Evolutionary conservation across 2,329 filamentous ascomycete genomes (phyloP), one percentile per base, ranked within the genome.

Genomic region (Aaosphaeria arxii): DNA sequence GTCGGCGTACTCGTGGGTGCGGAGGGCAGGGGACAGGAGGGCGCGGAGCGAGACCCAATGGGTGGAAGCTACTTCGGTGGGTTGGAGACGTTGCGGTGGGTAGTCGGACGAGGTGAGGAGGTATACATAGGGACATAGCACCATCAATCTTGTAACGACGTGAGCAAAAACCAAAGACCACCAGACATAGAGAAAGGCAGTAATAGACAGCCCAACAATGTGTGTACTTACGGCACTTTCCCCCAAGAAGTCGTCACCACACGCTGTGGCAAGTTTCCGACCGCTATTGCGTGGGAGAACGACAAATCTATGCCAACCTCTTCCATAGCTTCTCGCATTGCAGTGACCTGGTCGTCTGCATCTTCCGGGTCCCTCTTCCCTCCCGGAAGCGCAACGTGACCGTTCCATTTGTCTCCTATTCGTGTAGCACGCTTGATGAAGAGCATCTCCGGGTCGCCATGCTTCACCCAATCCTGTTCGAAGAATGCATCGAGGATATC

Each of bases 401-500:
- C 79, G 1, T 83, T 86, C 85, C 85, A 88, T 48, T 84, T 74
- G 64, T 88, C 85, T 6, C 84, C 84, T 46, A 77, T 74, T 35
- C 85, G 74, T 4, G 83, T 77, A 3, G 85, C 81, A 41, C 85
- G 74, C 62, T 88, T 88, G 65, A 88, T 88, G 64, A 88, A 87
- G 4, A 88, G 74, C n/a, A 84, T 73, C 64, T 88, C 85, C 0
- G 85, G 81, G 51, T 85, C 81, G 28, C 84, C 84, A 63, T 85
- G 70, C 54, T 80, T 76, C 5, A 86, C 83, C 85, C 85, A 88
- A 11, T 77, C 64, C 56, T 85, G 82, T 1, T 73, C 69, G 61
- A 87, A 88, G 71, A 87, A 87, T 6, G 74, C 66, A 31, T 80
- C 69, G 33, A 85, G 52, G 36, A 76, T 72, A 36, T 77, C 66